Evolutionary conservation across 2,329 filamentous ascomycete genomes (phyloP).

Genomic region (Xylariaceae sp.): DNA sequence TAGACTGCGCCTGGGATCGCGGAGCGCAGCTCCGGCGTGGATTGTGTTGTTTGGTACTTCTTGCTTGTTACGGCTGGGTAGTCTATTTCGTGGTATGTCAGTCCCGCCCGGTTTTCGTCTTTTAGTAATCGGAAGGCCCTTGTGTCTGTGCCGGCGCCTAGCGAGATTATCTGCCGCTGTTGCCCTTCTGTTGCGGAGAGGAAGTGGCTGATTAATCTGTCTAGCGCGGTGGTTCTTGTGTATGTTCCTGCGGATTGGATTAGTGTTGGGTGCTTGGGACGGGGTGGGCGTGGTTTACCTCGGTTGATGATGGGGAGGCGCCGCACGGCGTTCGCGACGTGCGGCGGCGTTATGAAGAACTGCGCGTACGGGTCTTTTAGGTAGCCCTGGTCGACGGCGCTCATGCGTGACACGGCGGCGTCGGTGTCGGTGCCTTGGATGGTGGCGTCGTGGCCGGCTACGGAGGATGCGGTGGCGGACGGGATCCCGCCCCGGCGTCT

Average conservation of each 20-base stretch:
- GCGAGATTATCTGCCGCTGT: conserved; percentile 75
- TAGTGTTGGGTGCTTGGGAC: conserved; percentile 18
- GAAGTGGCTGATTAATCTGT: conserved; percentile 70
- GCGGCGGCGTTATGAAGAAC: conserved; percentile 55
- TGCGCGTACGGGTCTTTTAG: conserved; percentile 75
- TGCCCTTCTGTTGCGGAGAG: conserved; percentile 41
- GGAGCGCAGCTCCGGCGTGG: conserved; percentile 40
- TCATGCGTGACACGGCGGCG: conserved; percentile 82
- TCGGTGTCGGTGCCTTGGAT: conserved; percentile 91
- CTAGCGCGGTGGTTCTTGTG: conserved; percentile 77
- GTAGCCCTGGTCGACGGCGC: conserved; percentile 82
- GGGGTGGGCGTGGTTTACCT: conserved; percentile 63
- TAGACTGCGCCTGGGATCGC: conserved; percentile 36
- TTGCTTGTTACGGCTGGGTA: conserved; percentile 69
- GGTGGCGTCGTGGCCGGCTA: conserved; percentile 59
- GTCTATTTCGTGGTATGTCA: conserved; percentile 90
- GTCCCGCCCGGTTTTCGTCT: conserved; percentile 33
- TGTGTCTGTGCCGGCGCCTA: conserved; percentile 93
- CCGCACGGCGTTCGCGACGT: conserved; percentile 47
- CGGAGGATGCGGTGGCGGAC: conserved; percentile 17
- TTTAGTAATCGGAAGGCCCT: conserved; percentile 72
- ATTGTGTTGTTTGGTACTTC: conserved; percentile 57
- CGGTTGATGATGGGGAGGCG: conserved; percentile 90
- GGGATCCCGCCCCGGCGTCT: conserved; percentile 26
- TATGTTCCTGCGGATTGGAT: conserved; percentile 68